Percentiles rank a stretch among this genome's conserved stretches.
These are phyloP conservation scores for Aspergillus amoenus DNA, from an alignment of 2,329 filamentous ascomycete genomes.

Conservation along the genomic window DNA sequence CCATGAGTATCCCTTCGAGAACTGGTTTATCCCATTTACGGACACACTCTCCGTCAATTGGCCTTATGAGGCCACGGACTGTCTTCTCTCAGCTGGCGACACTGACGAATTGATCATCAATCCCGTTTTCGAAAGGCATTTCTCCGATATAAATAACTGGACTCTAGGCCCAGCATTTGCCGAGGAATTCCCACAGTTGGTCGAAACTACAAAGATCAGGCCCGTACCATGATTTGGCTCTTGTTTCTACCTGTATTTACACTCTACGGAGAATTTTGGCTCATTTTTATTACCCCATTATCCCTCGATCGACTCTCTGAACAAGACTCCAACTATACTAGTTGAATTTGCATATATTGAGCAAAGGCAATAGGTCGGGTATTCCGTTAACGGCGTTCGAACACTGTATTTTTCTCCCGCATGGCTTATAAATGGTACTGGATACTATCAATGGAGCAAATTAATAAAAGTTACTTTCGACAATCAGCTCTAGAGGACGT, in stretches of 20 bases:
- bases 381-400: neutral
- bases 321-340: neutral
- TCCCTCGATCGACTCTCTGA: neutral
- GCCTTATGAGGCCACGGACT: conserved; percentile 74
- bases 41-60: conserved; percentile 76
- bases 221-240: conserved; percentile 2
- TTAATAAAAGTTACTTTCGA: neutral
- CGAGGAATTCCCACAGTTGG: conserved; percentile 61
- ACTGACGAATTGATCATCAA: conserved; percentile 73
- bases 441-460: neutral
- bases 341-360: neutral
- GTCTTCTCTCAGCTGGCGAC: conserved; percentile 56
- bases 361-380: neutral
- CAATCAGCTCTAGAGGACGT: neutral
- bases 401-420: neutral
- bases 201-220: conserved; percentile 41
- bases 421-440: neutral
- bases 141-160: conserved; percentile 78
- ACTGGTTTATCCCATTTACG: conserved; percentile 82
- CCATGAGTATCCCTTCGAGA: conserved; percentile 65
- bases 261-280: neutral
- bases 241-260: neutral
- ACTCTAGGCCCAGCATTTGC: conserved; percentile 70
- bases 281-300: neutral
- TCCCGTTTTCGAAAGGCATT: conserved; percentile 79